Evolutionary conservation across 768 basidiomycete species (phyloP).

Genomic region (Nevesoporus exiguus): DNA sequence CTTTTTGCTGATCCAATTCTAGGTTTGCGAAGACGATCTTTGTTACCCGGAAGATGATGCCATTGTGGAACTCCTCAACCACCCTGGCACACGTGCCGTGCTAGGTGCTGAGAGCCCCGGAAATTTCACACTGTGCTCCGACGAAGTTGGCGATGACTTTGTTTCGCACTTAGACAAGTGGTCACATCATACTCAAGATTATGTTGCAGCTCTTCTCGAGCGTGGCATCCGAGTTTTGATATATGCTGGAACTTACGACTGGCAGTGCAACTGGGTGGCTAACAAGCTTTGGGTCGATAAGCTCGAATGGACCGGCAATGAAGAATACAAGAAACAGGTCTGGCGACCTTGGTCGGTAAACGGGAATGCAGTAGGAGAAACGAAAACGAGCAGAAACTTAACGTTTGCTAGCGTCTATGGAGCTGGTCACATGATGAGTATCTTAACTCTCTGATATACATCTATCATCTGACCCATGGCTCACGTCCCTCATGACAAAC

Average conservation of each 20-base stretch:
- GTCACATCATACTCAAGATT: slow-evolving; percentile 52
- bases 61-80: slow-evolving; percentile 47
- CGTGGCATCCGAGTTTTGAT: slow-evolving; percentile 50
- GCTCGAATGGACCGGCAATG: slow-evolving; percentile 58
- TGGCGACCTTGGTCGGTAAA: slow-evolving; percentile 56
- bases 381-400: slow-evolving; percentile 51
- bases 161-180: slow-evolving; percentile 58
- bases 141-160: slow-evolving; percentile 49
- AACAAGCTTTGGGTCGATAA: slow-evolving; percentile 59
- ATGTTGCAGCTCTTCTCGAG: slow-evolving; percentile 53
- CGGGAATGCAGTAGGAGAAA: slow-evolving; percentile 52
- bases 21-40: slow-evolving; percentile 28
- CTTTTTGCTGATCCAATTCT: slow-evolving; percentile 3
- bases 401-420: slow-evolving; percentile 63
- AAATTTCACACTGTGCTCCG: slow-evolving; percentile 59
- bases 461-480: slow-evolving; percentile 19
- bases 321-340: slow-evolving; percentile 40
- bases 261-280: slow-evolving; percentile 60
- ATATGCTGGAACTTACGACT: slow-evolving; percentile 48
- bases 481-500: slow-evolving; percentile 68
- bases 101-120: slow-evolving; percentile 45
- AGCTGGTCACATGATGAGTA: slow-evolving; percentile 73
- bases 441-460: slow-evolving; percentile 5
- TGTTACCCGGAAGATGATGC: slow-evolving; percentile 39
- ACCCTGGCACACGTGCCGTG: slow-evolving; percentile 38